Percentiles rank a stretch among this genome's conserved stretches.
Conservation (phyloP, 2,329 filamentous ascomycete species). For the Epichloe typhina region DNA sequence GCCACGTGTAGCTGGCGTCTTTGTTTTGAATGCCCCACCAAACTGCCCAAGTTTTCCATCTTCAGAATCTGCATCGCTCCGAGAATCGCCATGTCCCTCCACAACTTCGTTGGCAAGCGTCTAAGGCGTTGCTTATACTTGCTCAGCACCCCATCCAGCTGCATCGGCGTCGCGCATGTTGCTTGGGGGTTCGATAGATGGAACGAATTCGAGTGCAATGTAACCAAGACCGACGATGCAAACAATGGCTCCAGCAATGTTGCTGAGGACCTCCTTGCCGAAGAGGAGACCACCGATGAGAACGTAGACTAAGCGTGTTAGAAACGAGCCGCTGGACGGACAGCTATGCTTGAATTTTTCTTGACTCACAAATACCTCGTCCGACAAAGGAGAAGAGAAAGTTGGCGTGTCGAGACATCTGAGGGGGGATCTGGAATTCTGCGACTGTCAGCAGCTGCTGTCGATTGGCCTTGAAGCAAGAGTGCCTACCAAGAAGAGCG, state of each 20-base stretch:
- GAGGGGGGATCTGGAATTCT: slow-evolving; percentile 96
- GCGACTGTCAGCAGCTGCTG: slow-evolving; percentile 12
- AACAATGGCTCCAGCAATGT: slow-evolving; percentile 66
- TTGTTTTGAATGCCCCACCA: background rate
- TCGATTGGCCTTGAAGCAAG: background rate
- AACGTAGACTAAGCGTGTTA: slow-evolving; percentile 62
- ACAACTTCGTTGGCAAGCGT: background rate
- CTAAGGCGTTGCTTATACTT: slow-evolving; percentile 39
- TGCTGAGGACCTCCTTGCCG: slow-evolving; percentile 50
- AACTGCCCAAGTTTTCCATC: background rate
- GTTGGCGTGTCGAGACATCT: slow-evolving; percentile 83
- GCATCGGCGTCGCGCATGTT: slow-evolving; percentile 68
- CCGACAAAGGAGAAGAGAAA: slow-evolving; percentile 98
- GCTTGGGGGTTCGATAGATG: slow-evolving; percentile 64
- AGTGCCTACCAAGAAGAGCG: slow-evolving; percentile 44
- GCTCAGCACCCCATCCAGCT: slow-evolving; percentile 63
- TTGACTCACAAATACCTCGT: slow-evolving; percentile 74
- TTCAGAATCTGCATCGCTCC: background rate
- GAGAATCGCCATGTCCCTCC: too few species aligned
- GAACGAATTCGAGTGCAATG: slow-evolving; percentile 59
- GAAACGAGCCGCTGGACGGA: background rate
- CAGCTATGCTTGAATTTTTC: background rate
- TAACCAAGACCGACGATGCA: slow-evolving; percentile 71
- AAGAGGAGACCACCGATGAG: slow-evolving; percentile 84
- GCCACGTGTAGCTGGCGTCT: background rate